Evolutionary conservation across 306 rosid species (phyloP), one percentile per base, ranked within the genome.

Genomic region (Sophora flavescens): DNA sequence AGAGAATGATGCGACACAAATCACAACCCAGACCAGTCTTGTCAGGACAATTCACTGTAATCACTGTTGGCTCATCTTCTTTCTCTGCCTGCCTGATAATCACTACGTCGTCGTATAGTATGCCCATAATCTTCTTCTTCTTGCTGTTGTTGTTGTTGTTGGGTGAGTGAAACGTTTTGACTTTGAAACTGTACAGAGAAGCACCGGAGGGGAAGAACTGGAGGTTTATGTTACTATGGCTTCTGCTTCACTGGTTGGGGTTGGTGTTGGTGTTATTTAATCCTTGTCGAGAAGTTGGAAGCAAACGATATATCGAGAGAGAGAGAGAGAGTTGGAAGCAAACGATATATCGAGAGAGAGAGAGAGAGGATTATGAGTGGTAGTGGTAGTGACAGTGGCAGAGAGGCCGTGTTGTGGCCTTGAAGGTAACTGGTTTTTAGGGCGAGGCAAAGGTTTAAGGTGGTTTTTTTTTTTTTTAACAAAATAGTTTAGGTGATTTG

Each of bases 11-110:
- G 45, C 99, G 97, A 73, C 99, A 95, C 88, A 95, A 77, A 76
- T 95, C 99, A 74, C 92, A 90, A 26, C 97, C 99, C 26, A 95
- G 68, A n/a, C 99, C 99, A 11, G 97, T 90, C 53, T 92, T 95
- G 78, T 95, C 99, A 6, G 99, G 99, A 75, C 99, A 95, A 74
- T 95, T 95, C 3, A 95, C 92, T 7, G 99, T 95, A 52, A 95
- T 82, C 17, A 92, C 90, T 32, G 52, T 87, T 0, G 97, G 88
- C 18, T 89, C 99, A 15, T 85, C 89, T 72, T 88, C 91, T 80
- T 79, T 89, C 56, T 91, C 93, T 17, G 96, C 70, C 59, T 69
- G 81, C 64, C 78, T 81, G 64, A 95, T 85, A 28, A 92, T 72
- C 65, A 95, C 99, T 2, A 92, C 91, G 38, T 95, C 99, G 17